These are phyloP conservation scores for Thelonectria discophora DNA, from an alignment of 2,329 filamentous ascomycete species.

Conservation along the genomic window DNA sequence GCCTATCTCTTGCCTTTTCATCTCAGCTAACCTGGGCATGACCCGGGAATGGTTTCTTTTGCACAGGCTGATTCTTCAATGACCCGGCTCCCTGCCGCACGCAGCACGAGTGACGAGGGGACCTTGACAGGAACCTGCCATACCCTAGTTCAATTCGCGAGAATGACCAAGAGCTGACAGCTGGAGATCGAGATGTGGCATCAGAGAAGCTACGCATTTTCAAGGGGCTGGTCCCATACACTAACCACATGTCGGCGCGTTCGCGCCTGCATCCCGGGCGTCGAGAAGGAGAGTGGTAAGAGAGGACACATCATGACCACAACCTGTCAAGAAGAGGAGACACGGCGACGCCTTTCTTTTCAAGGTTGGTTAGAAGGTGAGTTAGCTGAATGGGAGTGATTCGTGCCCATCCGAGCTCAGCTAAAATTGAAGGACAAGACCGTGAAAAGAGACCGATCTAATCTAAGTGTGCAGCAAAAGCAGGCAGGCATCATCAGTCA, in stretches of 20 bases:
- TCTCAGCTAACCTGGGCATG: background rate
- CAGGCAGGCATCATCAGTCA: background rate
- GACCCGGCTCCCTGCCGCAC: background rate
- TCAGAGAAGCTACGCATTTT: background rate
- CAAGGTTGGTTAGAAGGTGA: background rate
- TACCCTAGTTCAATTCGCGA: background rate
- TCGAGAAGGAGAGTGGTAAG: background rate
- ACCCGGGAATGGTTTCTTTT: background rate
- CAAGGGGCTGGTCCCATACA: background rate
- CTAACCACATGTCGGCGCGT: background rate
- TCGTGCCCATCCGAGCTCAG: background rate
- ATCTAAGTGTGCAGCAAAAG: background rate
- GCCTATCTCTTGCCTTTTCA: background rate
- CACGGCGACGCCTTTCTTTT: background rate
- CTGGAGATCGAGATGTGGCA: background rate
- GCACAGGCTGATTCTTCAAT: background rate
- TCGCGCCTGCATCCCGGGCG: no score
- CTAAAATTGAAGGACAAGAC: background rate
- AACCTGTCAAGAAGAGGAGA: background rate
- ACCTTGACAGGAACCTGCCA: background rate
- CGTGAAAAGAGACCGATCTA: background rate
- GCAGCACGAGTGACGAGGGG: background rate
- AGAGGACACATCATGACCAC: background rate
- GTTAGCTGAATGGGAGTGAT: background rate
- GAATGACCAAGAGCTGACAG: background rate